Conservation (phyloP, 495 filamentous ascomycete species). For the Aspergillus hancockii region DNA sequence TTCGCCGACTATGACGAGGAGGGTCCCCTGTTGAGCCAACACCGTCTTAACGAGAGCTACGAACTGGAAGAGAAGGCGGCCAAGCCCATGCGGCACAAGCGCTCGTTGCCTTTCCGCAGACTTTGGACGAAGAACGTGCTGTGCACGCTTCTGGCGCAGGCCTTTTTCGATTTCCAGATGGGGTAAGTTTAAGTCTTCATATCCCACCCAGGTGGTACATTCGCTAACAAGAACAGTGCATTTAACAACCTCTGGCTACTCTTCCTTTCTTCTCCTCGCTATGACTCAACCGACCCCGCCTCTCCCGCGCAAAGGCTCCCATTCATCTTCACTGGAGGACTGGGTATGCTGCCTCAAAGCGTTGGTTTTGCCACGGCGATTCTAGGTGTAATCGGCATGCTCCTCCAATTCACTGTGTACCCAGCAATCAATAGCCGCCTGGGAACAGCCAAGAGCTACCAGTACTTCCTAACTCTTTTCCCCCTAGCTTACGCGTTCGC, state of each 20-base stretch:
- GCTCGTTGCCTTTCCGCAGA: constrained; percentile 62
- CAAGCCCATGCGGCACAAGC: constrained; percentile 29
- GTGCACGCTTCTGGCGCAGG: constrained; percentile 66
- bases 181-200: constrained; percentile 31
- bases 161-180: constrained; percentile 73
- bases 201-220: neutral
- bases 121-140: constrained; percentile 82
- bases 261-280: constrained; percentile 79
- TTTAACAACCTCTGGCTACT: constrained; percentile 85
- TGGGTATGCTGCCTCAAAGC: constrained; percentile 70
- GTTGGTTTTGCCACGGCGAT: constrained; percentile 80
- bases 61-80: constrained; percentile 42
- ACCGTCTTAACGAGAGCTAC: constrained; percentile 38
- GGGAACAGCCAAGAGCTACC: constrained; percentile 69
- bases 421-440: constrained; percentile 65
- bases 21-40: constrained; percentile 32
- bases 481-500: constrained; percentile 71
- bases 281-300: constrained; percentile 49
- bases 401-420: constrained; percentile 76
- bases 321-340: constrained; percentile 77
- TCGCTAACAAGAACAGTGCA: constrained; percentile 42
- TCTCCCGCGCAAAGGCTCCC: constrained; percentile 51
- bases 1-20: constrained; percentile 43
- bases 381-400: constrained; percentile 74
- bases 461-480: constrained; percentile 69